Evolutionary conservation across 768 basidiomycete species (phyloP).

Genomic region (Russula dissimulans): DNA sequence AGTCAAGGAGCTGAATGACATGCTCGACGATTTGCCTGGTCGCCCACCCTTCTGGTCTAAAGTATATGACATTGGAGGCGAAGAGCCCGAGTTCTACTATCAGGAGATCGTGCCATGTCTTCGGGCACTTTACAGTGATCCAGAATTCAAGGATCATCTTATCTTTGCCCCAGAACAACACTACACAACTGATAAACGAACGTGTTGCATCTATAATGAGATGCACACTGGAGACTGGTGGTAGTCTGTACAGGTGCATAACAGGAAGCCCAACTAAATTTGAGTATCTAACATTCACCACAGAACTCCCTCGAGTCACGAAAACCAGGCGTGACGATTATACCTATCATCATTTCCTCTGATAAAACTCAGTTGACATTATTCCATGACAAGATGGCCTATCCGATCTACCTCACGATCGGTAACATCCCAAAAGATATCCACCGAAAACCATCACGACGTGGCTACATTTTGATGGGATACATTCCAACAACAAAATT

Average conservation of each 20-base stretch:
- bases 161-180: not conserved
- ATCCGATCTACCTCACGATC: not conserved
- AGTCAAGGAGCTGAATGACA: not conserved
- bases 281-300: not conserved
- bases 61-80: not conserved
- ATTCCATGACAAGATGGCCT: not conserved
- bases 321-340: not conserved
- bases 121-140: not conserved
- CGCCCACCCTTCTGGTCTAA: not conserved
- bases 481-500: not conserved
- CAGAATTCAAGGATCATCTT: not conserved
- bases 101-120: not conserved
- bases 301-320: not conserved
- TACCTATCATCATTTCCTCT: not conserved
- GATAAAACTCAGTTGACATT: not conserved
- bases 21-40: not conserved
- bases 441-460: not conserved
- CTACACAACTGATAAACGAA: not conserved
- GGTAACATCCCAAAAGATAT: not conserved
- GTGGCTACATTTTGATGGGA: not conserved
- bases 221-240: not conserved
- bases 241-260: not conserved
- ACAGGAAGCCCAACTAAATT: not conserved
- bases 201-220: not conserved
- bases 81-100: not conserved